Percentiles rank a stretch among this genome's conserved stretches.
These are phyloP conservation scores for Sporothrix schenckii DNA, from an alignment of 2,329 filamentous ascomycete species.

Conservation along the genomic window DNA sequence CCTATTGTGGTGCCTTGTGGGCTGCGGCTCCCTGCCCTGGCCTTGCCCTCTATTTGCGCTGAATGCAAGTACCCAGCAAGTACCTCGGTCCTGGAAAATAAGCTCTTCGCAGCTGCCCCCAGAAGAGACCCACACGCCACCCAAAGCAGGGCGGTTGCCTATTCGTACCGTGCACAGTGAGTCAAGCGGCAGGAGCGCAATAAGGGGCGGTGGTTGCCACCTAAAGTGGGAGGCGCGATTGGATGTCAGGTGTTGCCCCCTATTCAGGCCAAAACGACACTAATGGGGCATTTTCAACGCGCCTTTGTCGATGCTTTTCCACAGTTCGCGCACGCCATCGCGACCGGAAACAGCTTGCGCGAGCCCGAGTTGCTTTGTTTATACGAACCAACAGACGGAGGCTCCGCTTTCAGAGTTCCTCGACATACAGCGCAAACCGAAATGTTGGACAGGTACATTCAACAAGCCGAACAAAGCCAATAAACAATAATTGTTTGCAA, in stretches of 20 bases:
- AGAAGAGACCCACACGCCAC: slow-evolving; percentile 22
- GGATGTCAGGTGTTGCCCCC: slow-evolving; percentile 14
- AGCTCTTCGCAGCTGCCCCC: slow-evolving; percentile 23
- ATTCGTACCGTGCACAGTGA: slow-evolving; percentile 6
- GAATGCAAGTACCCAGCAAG: slow-evolving; percentile 19
- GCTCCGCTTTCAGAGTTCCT: background rate
- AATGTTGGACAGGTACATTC: background rate
- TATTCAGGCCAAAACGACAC: background rate
- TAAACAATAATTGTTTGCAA: background rate
- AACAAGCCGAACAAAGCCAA: too few relatives aligned
- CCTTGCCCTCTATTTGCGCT: background rate
- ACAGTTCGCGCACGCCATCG: background rate
- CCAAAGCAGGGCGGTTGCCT: slow-evolving; percentile 21
- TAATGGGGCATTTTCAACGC: background rate
- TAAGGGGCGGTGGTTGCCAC: slow-evolving; percentile 20
- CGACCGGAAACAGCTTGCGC: background rate
- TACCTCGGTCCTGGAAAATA: background rate
- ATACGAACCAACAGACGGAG: background rate
- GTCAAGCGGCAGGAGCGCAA: slow-evolving; percentile 20
- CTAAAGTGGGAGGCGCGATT: slow-evolving; percentile 3
- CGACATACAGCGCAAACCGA: too few relatives aligned
- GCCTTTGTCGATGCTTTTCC: background rate
- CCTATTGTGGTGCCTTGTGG: slow-evolving; percentile 1
- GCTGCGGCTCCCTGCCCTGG: background rate
- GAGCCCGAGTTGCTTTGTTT: background rate